A percentile compares a stretch with the other conserved stretches of the same genome.
These are phyloP conservation scores for Phaeosphaeria sp. DNA, from an alignment of 2,329 filamentous ascomycete species.

Conservation along the genomic window DNA sequence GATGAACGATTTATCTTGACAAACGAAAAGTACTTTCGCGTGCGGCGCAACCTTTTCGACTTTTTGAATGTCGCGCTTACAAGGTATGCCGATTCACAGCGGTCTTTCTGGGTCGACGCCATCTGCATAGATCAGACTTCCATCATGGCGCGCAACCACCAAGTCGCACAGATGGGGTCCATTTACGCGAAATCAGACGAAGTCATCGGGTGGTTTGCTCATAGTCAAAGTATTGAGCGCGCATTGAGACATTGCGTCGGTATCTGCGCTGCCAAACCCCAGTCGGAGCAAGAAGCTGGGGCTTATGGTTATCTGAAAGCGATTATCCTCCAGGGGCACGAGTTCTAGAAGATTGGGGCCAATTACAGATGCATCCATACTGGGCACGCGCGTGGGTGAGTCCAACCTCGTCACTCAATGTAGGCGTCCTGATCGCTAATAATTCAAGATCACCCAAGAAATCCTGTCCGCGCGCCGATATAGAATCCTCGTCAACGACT, in stretches of 20 bases:
- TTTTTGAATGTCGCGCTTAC: background rate
- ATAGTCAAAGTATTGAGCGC: background rate
- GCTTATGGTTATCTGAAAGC: background rate
- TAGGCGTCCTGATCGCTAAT: too few relatives aligned
- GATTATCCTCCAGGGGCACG: too few relatives aligned
- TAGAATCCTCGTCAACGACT: background rate
- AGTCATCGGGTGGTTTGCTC: background rate
- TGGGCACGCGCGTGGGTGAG: background rate
- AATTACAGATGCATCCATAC: background rate
- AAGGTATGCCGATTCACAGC: background rate
- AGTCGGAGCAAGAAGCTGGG: background rate
- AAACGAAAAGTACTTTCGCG: background rate
- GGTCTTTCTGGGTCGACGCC: background rate
- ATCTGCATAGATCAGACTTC: background rate
- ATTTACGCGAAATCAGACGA: background rate
- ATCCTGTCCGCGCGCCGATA: background rate
- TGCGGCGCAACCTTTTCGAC: background rate
- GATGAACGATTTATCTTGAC: background rate
- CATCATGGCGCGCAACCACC: background rate
- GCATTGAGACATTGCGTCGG: background rate
- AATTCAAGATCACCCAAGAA: slow-evolving; percentile 1
- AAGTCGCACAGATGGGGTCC: background rate
- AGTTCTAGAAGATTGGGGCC: background rate
- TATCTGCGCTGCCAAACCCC: background rate
- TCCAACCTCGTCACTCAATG: too few relatives aligned